These are phyloP conservation scores for Amoeboaphelidium occidentale DNA, from an alignment of 371 early-diverging fungal genomes.

Conservation along the genomic window DNA sequence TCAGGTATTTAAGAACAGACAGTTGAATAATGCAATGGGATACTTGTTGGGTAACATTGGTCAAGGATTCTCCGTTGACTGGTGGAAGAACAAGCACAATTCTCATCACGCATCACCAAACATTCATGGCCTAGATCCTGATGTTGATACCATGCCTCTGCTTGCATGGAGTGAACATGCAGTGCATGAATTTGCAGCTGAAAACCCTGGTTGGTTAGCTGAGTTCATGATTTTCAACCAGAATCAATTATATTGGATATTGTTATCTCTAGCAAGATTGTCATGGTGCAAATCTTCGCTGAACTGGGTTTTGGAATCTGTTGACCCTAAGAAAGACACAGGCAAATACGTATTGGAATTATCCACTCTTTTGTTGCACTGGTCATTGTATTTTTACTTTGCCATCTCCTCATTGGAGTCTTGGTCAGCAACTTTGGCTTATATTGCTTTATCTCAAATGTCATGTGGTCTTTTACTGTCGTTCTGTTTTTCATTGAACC, in stretches of 20 bases:
- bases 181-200: constrained; percentile 10
- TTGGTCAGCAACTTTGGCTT: constrained; percentile 26
- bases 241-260: constrained; percentile 47
- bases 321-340: background rate
- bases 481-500: constrained; percentile 56
- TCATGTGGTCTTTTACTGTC: constrained; percentile 51
- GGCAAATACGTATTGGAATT: constrained; percentile 23
- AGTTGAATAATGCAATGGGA: constrained; percentile 31
- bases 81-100: constrained; percentile 80
- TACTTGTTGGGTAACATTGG: constrained; percentile 48
- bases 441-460: constrained; percentile 37
- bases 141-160: constrained; percentile 61
- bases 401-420: constrained; percentile 24
- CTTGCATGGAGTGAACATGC: constrained; percentile 66
- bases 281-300: constrained; percentile 28
- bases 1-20: constrained; percentile 45
- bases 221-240: constrained; percentile 34
- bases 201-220: background rate
- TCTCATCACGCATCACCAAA: constrained; percentile 67
- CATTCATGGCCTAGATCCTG: constrained; percentile 57
- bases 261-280: constrained; percentile 48
- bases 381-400: constrained; percentile 32
- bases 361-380: constrained; percentile 32
- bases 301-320: background rate
- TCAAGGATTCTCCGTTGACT: constrained; percentile 46